Percentiles rank a stretch among this genome's conserved stretches.
Evolutionary conservation across 495 filamentous ascomycete genomes (phyloP).

Genomic region (Annulohypoxylon bovei): DNA sequence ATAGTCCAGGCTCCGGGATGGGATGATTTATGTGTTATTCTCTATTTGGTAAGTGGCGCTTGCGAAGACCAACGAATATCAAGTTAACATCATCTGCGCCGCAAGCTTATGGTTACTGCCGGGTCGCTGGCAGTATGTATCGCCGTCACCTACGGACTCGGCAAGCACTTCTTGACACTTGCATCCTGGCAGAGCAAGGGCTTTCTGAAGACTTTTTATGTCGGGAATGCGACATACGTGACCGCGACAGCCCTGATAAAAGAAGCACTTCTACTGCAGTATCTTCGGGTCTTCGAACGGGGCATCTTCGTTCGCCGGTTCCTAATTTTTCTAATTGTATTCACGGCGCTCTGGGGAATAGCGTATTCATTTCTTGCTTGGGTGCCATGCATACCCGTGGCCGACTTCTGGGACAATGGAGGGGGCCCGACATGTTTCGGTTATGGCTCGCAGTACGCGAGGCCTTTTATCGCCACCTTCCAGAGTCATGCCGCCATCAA

Average conservation of each 20-base stretch:
- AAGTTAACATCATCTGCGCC: slow-evolving; percentile 4
- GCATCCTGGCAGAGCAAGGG: slow-evolving; percentile 20
- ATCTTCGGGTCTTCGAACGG: slow-evolving; percentile 46
- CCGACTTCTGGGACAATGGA: slow-evolving; percentile 34
- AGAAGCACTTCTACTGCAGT: slow-evolving; percentile 49
- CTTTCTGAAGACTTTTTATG: slow-evolving; percentile 44
- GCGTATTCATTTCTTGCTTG: slow-evolving; percentile 48
- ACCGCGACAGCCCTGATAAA: slow-evolving; percentile 49
- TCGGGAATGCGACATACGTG: slow-evolving; percentile 45
- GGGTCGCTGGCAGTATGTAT: slow-evolving; percentile 41
- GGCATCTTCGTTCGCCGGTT: slow-evolving; percentile 30
- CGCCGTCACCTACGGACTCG: slow-evolving; percentile 37
- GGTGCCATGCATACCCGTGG: slow-evolving; percentile 47
- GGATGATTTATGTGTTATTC: slow-evolving; percentile 49
- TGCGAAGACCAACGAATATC: background rate
- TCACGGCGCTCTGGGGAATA: slow-evolving; percentile 46
- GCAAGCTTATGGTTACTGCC: slow-evolving; percentile 35
- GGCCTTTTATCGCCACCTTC: slow-evolving; percentile 43
- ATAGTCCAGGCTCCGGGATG: slow-evolving; percentile 42
- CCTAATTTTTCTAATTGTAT: slow-evolving; percentile 30
- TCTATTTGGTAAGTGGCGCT: slow-evolving; percentile 41
- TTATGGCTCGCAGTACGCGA: slow-evolving; percentile 39
- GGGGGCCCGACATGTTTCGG: slow-evolving; percentile 36
- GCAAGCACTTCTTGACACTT: slow-evolving; percentile 40
- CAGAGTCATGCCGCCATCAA: slow-evolving; percentile 47